Evolutionary conservation across 2,329 filamentous ascomycete genomes (phyloP).

Genomic region (Boeremia lycopersici): DNA sequence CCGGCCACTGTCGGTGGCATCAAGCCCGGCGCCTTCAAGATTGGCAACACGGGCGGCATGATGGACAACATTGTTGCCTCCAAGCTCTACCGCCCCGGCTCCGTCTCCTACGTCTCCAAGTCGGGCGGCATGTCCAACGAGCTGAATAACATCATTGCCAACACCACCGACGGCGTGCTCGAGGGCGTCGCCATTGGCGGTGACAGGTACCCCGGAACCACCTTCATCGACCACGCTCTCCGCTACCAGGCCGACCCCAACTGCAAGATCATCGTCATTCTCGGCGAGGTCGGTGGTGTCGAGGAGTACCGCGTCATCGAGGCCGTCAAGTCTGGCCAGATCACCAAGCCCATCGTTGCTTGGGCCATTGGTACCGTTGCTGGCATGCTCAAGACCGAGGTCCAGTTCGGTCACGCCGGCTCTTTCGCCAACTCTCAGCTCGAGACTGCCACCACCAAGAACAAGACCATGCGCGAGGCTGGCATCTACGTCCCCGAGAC

Average conservation of each 20-base stretch:
- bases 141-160: slow-evolving; percentile 98
- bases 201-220: slow-evolving; percentile 98
- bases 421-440: slow-evolving; percentile 99
- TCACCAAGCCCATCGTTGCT: slow-evolving; percentile 98
- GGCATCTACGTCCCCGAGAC: slow-evolving; percentile 94
- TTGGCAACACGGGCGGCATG: slow-evolving; percentile 99
- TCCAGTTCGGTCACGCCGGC: slow-evolving; percentile 98
- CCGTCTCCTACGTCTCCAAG: slow-evolving; percentile 99
- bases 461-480: slow-evolving; percentile 93
- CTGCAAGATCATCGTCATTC: slow-evolving; percentile 94
- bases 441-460: slow-evolving; percentile 95
- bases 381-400: slow-evolving; percentile 99
- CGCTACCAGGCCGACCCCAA: slow-evolving; percentile 95
- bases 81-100: slow-evolving; percentile 99
- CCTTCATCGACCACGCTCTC: slow-evolving; percentile 98
- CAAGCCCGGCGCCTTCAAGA: slow-evolving; percentile 99
- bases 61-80: slow-evolving; percentile 99
- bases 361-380: slow-evolving; percentile 99
- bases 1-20: slow-evolving; percentile 98
- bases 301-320: slow-evolving; percentile 99
- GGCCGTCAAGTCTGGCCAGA: slow-evolving; percentile 89
- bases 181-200: slow-evolving; percentile 99
- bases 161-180: slow-evolving; percentile 96
- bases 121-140: slow-evolving; percentile 99
- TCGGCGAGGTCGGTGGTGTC: slow-evolving; percentile 98